These are phyloP conservation scores for Rhazya stricta DNA, from an alignment of 257 asterid genomes.

Conservation along the genomic window DNA sequence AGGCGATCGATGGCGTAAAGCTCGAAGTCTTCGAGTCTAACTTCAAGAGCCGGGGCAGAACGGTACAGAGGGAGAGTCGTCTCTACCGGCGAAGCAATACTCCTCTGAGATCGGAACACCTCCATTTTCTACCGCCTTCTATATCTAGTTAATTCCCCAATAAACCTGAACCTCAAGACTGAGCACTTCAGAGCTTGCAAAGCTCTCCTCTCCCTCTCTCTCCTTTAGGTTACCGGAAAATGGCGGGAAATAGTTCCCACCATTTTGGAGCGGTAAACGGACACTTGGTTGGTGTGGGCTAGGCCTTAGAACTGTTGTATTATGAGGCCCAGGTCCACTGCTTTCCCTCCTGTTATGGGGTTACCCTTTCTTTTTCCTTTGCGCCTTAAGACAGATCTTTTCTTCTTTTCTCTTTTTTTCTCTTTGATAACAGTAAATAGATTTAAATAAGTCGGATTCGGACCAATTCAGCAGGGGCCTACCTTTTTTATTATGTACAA, in stretches of 20 bases:
- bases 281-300: background rate
- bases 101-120: constrained; percentile 48
- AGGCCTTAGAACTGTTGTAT: background rate
- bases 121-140: constrained; percentile 40
- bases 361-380: background rate
- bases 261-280: background rate
- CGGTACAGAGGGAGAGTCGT: constrained; percentile 69
- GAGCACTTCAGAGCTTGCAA: background rate
- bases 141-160: background rate
- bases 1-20: constrained; percentile 78
- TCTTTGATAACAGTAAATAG: no score
- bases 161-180: background rate
- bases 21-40: constrained; percentile 91
- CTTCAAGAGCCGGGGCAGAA: constrained; percentile 80
- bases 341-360: background rate
- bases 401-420: no score
- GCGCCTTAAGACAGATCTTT: background rate
- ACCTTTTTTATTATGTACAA: no score
- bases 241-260: constrained; percentile 58
- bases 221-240: constrained; percentile 8
- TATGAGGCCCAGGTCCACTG: background rate
- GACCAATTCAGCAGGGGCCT: no score
- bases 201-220: background rate
- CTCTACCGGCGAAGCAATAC: constrained; percentile 28
- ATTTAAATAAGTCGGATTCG: no score